These are phyloP conservation scores for Cucurbita moschata DNA, from an alignment of 306 rosid species.

Conservation along the genomic window DNA sequence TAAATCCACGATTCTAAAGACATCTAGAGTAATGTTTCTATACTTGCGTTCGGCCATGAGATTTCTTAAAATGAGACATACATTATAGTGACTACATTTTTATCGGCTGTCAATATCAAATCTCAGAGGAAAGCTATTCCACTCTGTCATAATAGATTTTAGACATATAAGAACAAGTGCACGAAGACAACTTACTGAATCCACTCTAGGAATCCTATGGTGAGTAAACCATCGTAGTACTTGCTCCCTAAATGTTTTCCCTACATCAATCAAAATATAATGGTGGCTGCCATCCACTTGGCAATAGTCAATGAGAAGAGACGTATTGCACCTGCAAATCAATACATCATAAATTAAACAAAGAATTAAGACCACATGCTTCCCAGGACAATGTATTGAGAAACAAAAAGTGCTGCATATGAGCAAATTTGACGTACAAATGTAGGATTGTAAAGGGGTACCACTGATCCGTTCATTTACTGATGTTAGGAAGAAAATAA, in stretches of 20 bases:
- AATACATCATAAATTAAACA: not conserved
- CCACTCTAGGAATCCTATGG: conserved; percentile 70
- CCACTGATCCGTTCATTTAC: not conserved
- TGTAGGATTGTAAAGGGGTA: not conserved
- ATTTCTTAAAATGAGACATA: not conserved
- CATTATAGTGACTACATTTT: too few relatives aligned
- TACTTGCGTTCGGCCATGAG: not conserved
- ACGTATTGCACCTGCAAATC: conserved; percentile 71
- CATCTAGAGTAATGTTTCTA: not conserved
- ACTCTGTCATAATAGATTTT: not conserved
- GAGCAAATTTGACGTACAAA: too few relatives aligned
- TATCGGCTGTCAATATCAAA: not conserved
- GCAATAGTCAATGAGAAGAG: conserved; percentile 72
- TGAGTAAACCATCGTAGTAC: conserved; percentile 85
- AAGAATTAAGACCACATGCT: not conserved
- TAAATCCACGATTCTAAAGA: not conserved
- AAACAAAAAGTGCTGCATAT: too few relatives aligned
- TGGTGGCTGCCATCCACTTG: conserved; percentile 34
- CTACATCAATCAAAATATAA: conserved; percentile 73
- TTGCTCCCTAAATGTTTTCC: conserved; percentile 87
- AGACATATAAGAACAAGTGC: conserved; percentile 4
- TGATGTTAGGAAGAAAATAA: not conserved
- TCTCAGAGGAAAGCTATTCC: not conserved
- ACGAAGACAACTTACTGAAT: conserved; percentile 52
- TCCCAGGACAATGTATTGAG: not conserved